A percentile compares a stretch with the other conserved stretches of the same genome.
These are phyloP conservation scores for Afroboletus lepidellus DNA, from an alignment of 1,284 basidiomycete genomes.

Conservation along the genomic window DNA sequence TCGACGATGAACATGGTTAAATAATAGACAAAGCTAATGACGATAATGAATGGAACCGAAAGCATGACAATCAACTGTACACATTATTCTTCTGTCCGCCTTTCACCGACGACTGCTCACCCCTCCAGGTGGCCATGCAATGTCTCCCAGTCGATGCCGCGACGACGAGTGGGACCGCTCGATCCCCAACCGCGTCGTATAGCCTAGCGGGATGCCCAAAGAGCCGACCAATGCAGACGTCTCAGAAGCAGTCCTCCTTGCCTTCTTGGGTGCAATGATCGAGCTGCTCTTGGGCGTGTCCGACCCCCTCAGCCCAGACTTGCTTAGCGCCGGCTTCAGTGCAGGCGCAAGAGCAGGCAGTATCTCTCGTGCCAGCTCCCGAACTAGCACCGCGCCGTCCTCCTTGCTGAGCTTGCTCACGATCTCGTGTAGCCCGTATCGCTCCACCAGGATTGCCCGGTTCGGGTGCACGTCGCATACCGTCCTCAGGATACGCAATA, in stretches of 20 bases:
- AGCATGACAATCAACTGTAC: slow-evolving; percentile 7
- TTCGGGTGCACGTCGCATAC: slow-evolving; percentile 90
- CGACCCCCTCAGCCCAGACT: slow-evolving; percentile 34
- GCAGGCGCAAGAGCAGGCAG: slow-evolving; percentile 70
- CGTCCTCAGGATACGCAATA: slow-evolving; percentile 82
- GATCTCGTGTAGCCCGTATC: slow-evolving; percentile 75
- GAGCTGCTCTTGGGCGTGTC: slow-evolving; percentile 41
- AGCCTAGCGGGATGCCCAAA: slow-evolving; percentile 17
- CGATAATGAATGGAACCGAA: slow-evolving; percentile 19
- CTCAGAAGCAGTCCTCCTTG: slow-evolving; percentile 69
- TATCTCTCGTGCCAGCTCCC: slow-evolving; percentile 83
- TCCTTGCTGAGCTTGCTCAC: slow-evolving; percentile 77
- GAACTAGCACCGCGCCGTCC: slow-evolving; percentile 87
- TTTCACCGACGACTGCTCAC: slow-evolving; percentile 20
- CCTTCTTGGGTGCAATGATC: slow-evolving; percentile 63
- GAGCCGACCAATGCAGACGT: slow-evolving; percentile 42
- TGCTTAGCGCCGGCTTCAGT: slow-evolving; percentile 48
- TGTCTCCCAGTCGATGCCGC: slow-evolving; percentile 51
- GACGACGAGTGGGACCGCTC: slow-evolving; percentile 32
- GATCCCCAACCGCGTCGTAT: slow-evolving; percentile 22
- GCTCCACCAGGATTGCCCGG: slow-evolving; percentile 74
- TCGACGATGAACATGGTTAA: slow-evolving; percentile 10
- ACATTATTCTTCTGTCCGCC: background rate
- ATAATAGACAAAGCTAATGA: slow-evolving; percentile 11
- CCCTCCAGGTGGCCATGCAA: slow-evolving; percentile 43